Percentiles rank a stretch among this genome's conserved stretches.
phyloP scores from a whole-genome alignment of 2,329 filamentous ascomycete species.

The Neophaeococcomyces aloes region DNA sequence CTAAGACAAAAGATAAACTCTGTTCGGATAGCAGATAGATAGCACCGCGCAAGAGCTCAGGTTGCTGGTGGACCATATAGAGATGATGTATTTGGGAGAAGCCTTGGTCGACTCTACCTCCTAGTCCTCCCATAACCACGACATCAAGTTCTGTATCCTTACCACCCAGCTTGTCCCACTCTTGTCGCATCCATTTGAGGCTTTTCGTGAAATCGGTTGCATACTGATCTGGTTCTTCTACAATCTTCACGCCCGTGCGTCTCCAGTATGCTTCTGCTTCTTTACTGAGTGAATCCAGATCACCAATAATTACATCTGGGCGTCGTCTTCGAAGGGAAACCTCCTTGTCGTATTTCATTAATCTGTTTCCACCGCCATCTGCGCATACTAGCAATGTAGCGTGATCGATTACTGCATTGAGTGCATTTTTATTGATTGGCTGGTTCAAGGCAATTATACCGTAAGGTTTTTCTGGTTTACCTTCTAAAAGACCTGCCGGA shows the following conservation, averaged over 20 bases:
- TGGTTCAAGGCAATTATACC: conserved; percentile 47
- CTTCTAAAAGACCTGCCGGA: conserved; percentile 14
- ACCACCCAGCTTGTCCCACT: conserved; percentile 9
- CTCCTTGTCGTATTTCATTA: conserved; percentile 39
- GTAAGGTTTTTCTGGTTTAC: conserved; percentile 12
- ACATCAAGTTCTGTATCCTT: conserved; percentile 44
- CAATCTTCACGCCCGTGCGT: conserved; percentile 48
- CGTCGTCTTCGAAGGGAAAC: conserved; percentile 28
- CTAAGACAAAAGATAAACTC: conserved; percentile 74
- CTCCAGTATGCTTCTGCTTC: conserved; percentile 58
- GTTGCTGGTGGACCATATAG: conserved; percentile 39
- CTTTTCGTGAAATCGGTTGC: conserved; percentile 88
- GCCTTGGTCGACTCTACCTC: conserved; percentile 85
- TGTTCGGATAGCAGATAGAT: conserved; percentile 73
- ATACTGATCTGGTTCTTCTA: conserved; percentile 68
- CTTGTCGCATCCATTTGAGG: conserved; percentile 43
- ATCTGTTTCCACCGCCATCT: conserved; percentile 79
- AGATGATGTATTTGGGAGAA: conserved; percentile 82
- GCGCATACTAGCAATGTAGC: conserved; percentile 65
- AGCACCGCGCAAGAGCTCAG: conserved; percentile 40
- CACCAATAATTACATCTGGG: conserved; percentile 69
- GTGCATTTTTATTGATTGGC: conserved; percentile 41
- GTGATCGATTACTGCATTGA: conserved; percentile 28
- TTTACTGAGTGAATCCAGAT: conserved; percentile 71
- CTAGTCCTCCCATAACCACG: conserved; percentile 73